phyloP scores from a whole-genome alignment of 257 asterid genomes.

The Solanum lignicaule region DNA sequence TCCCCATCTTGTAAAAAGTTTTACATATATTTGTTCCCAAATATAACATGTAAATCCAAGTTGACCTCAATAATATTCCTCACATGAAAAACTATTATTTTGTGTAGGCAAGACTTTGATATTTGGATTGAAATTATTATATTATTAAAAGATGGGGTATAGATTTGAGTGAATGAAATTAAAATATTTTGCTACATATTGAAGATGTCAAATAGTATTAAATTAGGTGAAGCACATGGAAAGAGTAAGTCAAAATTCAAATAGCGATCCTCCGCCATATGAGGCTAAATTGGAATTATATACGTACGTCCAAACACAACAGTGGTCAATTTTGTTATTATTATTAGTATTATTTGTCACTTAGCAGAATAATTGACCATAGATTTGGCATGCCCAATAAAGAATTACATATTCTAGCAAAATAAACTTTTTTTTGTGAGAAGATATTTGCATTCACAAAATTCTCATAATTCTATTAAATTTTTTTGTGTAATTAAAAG shows the following conservation, averaged over 20 bases:
- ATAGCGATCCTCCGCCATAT: not conserved
- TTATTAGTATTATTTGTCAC: not conserved
- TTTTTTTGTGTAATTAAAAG: not conserved
- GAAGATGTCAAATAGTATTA: slow-evolving; percentile 9
- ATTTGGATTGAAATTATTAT: not conserved
- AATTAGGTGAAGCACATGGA: slow-evolving; percentile 7
- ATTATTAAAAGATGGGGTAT: not conserved
- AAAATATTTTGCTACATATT: not conserved
- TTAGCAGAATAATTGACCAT: not conserved
- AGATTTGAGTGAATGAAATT: not conserved
- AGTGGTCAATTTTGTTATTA: not conserved
- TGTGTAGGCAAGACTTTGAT: not conserved
- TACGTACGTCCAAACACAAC: not conserved
- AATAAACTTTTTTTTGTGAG: not conserved
- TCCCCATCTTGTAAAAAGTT: not conserved
- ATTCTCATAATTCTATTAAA: not conserved
- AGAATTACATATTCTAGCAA: not conserved
- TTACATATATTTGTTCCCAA: not conserved
- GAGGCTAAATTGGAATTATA: not conserved
- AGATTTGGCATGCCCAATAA: not conserved
- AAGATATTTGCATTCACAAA: not conserved
- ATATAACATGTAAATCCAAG: not conserved
- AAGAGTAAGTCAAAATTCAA: not conserved
- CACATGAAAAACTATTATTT: not conserved
- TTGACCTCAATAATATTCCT: not conserved